Evolutionary conservation across 148 eudicot species (phyloP).

Genomic region (Vaccinium myrtillus): DNA sequence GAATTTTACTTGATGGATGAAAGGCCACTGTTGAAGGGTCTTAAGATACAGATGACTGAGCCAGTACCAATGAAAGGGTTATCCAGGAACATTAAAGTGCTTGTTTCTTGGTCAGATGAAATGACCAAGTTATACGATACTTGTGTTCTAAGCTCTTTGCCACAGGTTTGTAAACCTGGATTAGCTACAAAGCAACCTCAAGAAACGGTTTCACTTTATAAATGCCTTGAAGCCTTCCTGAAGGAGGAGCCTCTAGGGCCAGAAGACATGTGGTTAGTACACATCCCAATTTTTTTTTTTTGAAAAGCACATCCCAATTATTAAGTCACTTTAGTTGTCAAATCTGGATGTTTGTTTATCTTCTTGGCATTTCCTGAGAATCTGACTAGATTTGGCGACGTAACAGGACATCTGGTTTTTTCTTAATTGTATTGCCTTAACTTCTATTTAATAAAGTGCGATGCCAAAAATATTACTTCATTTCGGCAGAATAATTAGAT

Average conservation of each 20-base stretch:
- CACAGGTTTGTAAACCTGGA: slow-evolving; percentile 46
- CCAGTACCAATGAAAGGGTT: slow-evolving; percentile 31
- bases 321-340: background rate
- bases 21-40: slow-evolving; percentile 4
- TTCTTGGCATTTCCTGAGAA: background rate
- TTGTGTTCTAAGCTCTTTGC: slow-evolving; percentile 45
- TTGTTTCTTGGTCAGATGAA: slow-evolving; percentile 63
- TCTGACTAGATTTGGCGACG: background rate
- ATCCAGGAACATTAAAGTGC: slow-evolving; percentile 32
- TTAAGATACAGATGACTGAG: slow-evolving; percentile 41
- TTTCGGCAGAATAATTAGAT: background rate
- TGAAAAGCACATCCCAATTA: background rate
- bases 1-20: slow-evolving; percentile 40
- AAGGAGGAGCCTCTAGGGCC: slow-evolving; percentile 96
- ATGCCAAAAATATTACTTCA: background rate
- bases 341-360: background rate
- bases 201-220: slow-evolving; percentile 62
- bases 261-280: slow-evolving; percentile 69
- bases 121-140: slow-evolving; percentile 53
- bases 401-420: background rate
- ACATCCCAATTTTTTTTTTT: background rate
- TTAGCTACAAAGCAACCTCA: slow-evolving; percentile 29
- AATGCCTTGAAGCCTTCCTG: slow-evolving; percentile 78
- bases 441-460: background rate
- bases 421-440: slow-evolving; percentile 1